These are phyloP conservation scores for Leccinum ochraceum DNA, from an alignment of 768 basidiomycete species.

Conservation along the genomic window DNA sequence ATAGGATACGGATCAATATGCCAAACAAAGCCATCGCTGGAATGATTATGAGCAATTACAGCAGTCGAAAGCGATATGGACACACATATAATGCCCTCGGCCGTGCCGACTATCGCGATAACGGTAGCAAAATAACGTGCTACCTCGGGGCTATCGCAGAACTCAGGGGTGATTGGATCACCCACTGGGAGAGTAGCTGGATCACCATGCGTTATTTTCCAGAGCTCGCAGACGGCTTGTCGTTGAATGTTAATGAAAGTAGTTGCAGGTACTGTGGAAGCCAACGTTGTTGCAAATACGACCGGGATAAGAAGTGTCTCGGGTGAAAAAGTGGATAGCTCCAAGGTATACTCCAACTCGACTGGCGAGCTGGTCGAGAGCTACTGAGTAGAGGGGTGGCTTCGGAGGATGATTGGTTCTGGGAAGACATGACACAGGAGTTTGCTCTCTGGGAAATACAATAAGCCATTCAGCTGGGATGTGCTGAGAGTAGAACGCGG, in stretches of 20 bases:
- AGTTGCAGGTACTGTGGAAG: conserved; percentile 22
- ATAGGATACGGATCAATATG: conserved; percentile 24
- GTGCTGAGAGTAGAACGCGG: conserved; percentile 1
- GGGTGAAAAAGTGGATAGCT: conserved; percentile 10
- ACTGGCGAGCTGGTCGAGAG: background rate
- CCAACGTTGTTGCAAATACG: conserved; percentile 25
- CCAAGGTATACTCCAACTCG: background rate
- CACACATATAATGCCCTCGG: conserved; percentile 25
- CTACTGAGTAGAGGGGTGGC: conserved; percentile 12
- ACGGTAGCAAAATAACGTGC: conserved; percentile 23
- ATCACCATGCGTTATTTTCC: conserved; percentile 17
- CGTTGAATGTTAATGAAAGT: conserved; percentile 30
- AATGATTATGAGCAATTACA: background rate
- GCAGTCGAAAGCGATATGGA: background rate
- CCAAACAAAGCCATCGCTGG: conserved; percentile 29
- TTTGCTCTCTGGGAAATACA: background rate
- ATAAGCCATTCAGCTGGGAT: background rate
- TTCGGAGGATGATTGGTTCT: conserved; percentile 9
- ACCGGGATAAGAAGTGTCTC: conserved; percentile 30
- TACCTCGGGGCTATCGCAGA: conserved; percentile 26
- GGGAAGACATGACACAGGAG: conserved; percentile 15
- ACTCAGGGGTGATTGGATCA: conserved; percentile 7
- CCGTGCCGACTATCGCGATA: conserved; percentile 16
- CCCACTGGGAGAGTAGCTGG: conserved; percentile 8
- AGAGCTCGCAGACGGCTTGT: conserved; percentile 28